A percentile compares a stretch with the other conserved stretches of the same genome.
These are phyloP conservation scores for Diplocarpon rosae DNA, from an alignment of 2,329 filamentous ascomycete genomes.

Conservation along the genomic window DNA sequence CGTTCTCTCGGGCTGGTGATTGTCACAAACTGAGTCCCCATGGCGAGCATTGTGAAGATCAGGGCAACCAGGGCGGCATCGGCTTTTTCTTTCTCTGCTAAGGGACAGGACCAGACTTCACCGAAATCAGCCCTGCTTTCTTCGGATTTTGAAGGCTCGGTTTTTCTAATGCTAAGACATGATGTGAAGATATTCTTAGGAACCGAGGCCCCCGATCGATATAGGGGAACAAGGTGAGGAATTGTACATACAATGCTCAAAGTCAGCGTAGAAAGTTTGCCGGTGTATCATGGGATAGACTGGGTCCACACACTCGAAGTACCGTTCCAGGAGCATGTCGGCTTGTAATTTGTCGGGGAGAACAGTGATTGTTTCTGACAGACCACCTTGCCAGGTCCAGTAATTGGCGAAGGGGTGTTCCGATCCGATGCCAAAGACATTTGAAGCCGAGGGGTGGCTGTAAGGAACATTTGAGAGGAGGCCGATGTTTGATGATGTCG, in stretches of 20 bases:
- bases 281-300: slow-evolving; percentile 73
- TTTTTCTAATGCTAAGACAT: no score
- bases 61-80: slow-evolving; percentile 63
- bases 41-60: slow-evolving; percentile 65
- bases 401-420: slow-evolving; percentile 77
- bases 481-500: slow-evolving; percentile 35
- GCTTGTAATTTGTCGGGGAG: slow-evolving; percentile 66
- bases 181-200: no score
- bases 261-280: slow-evolving; percentile 65
- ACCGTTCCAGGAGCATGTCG: slow-evolving; percentile 53
- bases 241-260: slow-evolving; percentile 44
- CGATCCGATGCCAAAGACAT: slow-evolving; percentile 70
- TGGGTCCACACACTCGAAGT: slow-evolving; percentile 64
- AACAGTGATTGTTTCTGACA: slow-evolving; percentile 65
- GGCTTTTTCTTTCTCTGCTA: slow-evolving; percentile 44
- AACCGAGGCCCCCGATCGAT: no score
- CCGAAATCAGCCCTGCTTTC: no score
- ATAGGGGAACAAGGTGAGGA: no score
- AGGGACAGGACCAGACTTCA: slow-evolving; percentile 49
- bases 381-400: slow-evolving; percentile 68
- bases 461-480: slow-evolving; percentile 65
- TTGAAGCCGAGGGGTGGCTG: slow-evolving; percentile 58
- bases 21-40: slow-evolving; percentile 69
- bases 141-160: no score
- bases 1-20: slow-evolving; percentile 45